A percentile compares a stretch with the other conserved stretches of the same genome.
phyloP scores from a whole-genome alignment of 2,329 filamentous ascomycete species.

The Emergomyces pasteurianus region DNA sequence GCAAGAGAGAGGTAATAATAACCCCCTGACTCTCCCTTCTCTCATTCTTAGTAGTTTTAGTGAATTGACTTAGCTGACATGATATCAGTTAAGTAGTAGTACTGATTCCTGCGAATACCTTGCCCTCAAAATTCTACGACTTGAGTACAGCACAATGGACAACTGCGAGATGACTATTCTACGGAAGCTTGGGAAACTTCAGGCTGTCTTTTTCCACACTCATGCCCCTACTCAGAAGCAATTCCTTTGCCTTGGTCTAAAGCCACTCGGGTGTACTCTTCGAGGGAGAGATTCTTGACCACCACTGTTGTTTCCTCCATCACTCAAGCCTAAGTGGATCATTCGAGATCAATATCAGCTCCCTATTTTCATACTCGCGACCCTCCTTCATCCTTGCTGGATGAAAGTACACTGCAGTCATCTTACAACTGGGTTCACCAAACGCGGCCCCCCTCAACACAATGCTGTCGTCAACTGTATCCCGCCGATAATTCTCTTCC shows the following conservation, averaged over 20 bases:
- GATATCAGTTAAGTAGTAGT: not conserved
- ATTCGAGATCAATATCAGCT: too few species aligned
- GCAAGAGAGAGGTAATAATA: conserved; percentile 5
- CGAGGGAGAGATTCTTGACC: too few species aligned
- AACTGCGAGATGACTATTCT: conserved; percentile 8
- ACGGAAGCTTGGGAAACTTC: conserved; percentile 6
- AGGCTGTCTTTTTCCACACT: conserved; percentile 7
- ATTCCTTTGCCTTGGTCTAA: conserved; percentile 8
- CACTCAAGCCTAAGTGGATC: too few species aligned
- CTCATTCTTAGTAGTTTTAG: not conserved
- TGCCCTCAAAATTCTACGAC: conserved; percentile 5
- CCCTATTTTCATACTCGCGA: too few species aligned
- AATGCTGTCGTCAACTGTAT: not conserved
- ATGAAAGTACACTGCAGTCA: not conserved
- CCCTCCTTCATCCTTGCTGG: not conserved
- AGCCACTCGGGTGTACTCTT: conserved; percentile 6
- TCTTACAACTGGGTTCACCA: not conserved
- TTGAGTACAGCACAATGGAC: conserved; percentile 3
- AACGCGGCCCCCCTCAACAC: not conserved
- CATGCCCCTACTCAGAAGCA: not conserved
- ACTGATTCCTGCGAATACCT: not conserved
- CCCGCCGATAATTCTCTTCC: not conserved
- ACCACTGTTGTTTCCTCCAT: not conserved
- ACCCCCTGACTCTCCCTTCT: not conserved
- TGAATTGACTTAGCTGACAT: conserved; percentile 1